These are phyloP conservation scores for Chloris gayana DNA, from an alignment of 176 grass and related monocot genomes.

Conservation along the genomic window DNA sequence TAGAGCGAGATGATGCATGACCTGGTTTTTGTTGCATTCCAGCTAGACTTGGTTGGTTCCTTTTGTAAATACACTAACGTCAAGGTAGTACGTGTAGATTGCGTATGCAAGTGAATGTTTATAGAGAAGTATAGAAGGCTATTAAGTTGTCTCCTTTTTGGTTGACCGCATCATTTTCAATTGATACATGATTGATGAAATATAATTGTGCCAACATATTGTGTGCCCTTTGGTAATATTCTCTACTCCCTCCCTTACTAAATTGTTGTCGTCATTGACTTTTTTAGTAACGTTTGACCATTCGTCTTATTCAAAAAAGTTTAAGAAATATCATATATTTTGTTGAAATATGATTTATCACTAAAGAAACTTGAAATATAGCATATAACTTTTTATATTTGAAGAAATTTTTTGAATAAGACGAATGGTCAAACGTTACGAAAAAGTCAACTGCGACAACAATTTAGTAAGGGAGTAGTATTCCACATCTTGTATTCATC, in stretches of 20 bases:
- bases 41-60: neutral
- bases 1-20: slow-evolving; percentile 48
- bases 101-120: slow-evolving; percentile 8
- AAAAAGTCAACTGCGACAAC: too few species aligned
- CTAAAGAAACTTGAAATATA: too few species aligned
- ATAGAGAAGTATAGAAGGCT: neutral
- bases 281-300: too few species aligned
- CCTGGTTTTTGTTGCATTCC: neutral
- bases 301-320: too few species aligned
- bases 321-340: too few species aligned
- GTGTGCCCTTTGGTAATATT: neutral
- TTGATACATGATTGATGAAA: neutral
- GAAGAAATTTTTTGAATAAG: too few species aligned
- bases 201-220: neutral
- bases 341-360: too few species aligned
- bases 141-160: neutral
- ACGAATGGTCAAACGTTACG: too few species aligned
- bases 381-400: too few species aligned
- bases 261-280: too few species aligned
- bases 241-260: too few species aligned
- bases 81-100: slow-evolving; percentile 7
- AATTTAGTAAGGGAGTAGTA: too few species aligned
- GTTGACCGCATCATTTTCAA: neutral
- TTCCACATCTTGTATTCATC: neutral
- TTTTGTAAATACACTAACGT: slow-evolving; percentile 33